These are phyloP conservation scores for Trichomonas tenax DNA, from an alignment of 208 protist species.

Conservation along the genomic window DNA sequence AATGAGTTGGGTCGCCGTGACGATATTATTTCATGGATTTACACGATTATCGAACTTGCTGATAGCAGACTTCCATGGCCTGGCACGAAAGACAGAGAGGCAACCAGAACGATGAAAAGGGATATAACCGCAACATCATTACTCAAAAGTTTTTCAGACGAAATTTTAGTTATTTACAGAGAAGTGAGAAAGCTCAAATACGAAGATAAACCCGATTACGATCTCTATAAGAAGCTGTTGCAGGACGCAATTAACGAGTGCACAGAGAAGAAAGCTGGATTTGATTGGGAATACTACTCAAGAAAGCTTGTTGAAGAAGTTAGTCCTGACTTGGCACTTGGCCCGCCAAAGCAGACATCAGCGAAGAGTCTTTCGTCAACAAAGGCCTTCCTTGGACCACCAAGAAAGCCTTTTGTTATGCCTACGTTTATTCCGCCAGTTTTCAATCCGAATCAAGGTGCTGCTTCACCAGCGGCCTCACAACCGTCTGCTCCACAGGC, in stretches of 20 bases:
- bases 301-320: not conserved
- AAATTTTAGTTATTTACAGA: not conserved
- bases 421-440: not conserved
- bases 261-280: too few relatives aligned
- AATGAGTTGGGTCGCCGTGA: not conserved
- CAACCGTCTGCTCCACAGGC: too few relatives aligned
- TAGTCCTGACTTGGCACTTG: not conserved
- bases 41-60: not conserved
- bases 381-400: not conserved
- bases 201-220: not conserved
- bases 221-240: not conserved
- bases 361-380: not conserved
- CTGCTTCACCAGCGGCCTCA: not conserved
- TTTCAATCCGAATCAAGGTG: not conserved
- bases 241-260: not conserved
- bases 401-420: not conserved
- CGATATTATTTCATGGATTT: conserved; percentile 6
- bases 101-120: not conserved
- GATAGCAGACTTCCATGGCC: not conserved
- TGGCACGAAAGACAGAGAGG: not conserved
- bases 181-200: not conserved
- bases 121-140: not conserved
- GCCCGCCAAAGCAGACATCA: not conserved
- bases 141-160: not conserved
- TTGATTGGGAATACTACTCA: not conserved